Evolutionary conservation across 176 grass and related monocot genomes (phyloP), one percentile per base, ranked within the genome.

Genomic region (Ananas comosus): DNA sequence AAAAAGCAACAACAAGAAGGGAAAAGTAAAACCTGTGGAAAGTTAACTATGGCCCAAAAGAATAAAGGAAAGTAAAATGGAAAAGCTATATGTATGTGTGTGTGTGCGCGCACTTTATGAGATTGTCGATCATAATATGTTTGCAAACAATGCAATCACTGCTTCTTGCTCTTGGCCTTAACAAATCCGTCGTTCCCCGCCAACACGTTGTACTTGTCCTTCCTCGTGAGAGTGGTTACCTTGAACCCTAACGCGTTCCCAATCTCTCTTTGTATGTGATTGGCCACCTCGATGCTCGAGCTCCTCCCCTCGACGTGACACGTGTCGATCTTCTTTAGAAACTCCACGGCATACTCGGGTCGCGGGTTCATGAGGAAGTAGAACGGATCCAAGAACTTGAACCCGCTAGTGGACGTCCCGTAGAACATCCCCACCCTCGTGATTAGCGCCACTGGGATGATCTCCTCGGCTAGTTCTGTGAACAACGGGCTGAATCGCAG

Each of bases 351-450:
- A 2, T 96, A 96, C 0, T 66, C 70, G 0, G 92, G 88, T 22
- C 59, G 70, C 0, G 88, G 92, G 76, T 96, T 96, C 86, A 89
- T 85, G 78, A 89, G 69, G 80, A 79, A 92, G 84, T 92, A 96
- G 51, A 96, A 74, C 51, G 82, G 83, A 70, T 96, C 88, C 29
- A 89, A 50, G 18, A 64, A 87, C 73, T 96, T 92, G 74, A 49
- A 79, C 18, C 63, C 65, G 22, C 81, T 76, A 0, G 86, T 89
- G 25, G 85, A 87, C 10, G 81, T 96, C 10, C 92, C 92, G 0
- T 91, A 84, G 52, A 96, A 96, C 88, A 96, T 96, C 4, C 50
- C 17, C 13, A 79, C 87, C 70, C 74, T 72, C 33, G 79, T 81
- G 16, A 67, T 49, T 71, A 89, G 67, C 16, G 88, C 88, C 56